Percentiles rank a stretch among this genome's conserved stretches.
These are phyloP conservation scores for Paecilomyces formosus DNA, from an alignment of 2,329 filamentous ascomycete species.

Conservation along the genomic window DNA sequence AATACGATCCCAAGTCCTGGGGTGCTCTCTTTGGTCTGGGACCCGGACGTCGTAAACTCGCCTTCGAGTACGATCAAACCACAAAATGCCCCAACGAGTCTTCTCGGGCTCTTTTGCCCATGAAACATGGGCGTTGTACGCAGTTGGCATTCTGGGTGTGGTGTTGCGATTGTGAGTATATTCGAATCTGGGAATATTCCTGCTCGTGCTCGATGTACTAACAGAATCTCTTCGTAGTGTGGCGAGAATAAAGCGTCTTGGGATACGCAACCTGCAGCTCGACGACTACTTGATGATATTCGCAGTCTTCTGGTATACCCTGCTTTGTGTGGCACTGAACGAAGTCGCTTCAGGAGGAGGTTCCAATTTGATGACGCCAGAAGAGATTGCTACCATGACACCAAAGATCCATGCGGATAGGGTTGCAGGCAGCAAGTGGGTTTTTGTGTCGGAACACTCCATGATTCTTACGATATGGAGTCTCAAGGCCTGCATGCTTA, in stretches of 20 bases:
- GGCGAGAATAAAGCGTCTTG: slow-evolving; percentile 34
- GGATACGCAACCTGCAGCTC: slow-evolving; percentile 43
- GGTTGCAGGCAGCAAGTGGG: slow-evolving; percentile 52
- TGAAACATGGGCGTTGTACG: slow-evolving; percentile 37
- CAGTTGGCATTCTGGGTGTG: slow-evolving; percentile 29
- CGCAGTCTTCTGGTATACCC: slow-evolving; percentile 48
- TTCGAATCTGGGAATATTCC: slow-evolving; percentile 25
- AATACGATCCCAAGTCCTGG: background rate
- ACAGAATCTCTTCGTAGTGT: slow-evolving; percentile 14
- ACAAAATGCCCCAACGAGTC: slow-evolving; percentile 20
- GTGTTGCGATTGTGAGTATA: slow-evolving; percentile 34
- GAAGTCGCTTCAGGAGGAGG: slow-evolving; percentile 47
- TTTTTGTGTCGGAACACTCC: slow-evolving; percentile 54
- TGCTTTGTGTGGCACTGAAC: slow-evolving; percentile 49
- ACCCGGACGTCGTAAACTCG: background rate
- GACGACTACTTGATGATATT: slow-evolving; percentile 53
- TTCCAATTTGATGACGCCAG: slow-evolving; percentile 52
- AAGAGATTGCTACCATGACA: slow-evolving; percentile 40
- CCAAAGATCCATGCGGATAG: slow-evolving; percentile 36
- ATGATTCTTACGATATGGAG: slow-evolving; percentile 51
- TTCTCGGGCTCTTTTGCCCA: slow-evolving; percentile 21
- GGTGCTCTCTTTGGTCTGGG: background rate
- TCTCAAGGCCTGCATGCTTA: slow-evolving; percentile 47
- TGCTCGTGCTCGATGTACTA: slow-evolving; percentile 24
- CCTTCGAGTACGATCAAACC: background rate